Evolutionary conservation across 176 grass and related monocot species (phyloP).

Genomic region (Tillandsia fasciculata): DNA sequence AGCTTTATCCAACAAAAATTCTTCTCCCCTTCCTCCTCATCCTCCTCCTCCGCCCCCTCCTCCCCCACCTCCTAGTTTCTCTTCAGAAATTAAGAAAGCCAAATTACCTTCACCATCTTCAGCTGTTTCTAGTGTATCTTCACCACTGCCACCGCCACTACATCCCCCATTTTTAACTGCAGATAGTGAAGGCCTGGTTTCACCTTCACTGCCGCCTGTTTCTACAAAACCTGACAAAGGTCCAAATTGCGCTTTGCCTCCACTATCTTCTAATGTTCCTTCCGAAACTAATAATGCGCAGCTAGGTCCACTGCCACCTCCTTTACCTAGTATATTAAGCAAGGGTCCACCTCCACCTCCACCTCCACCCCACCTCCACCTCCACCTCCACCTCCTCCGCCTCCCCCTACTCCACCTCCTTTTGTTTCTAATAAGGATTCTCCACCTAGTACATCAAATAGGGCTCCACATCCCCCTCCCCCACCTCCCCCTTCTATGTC

Average conservation of each 20-base stretch:
- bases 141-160: not conserved
- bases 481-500: conserved; percentile 21
- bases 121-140: not conserved
- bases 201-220: conserved; percentile 9
- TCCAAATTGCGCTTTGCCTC: not conserved
- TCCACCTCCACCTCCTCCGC: conserved; percentile 24
- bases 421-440: not conserved
- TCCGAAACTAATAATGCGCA: not conserved
- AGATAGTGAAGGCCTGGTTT: not conserved
- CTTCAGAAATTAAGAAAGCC: not conserved
- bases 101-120: not conserved
- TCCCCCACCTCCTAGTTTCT: conserved; percentile 9
- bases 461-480: not conserved
- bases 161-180: not conserved
- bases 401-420: conserved; percentile 8
- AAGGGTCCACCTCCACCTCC: conserved; percentile 1
- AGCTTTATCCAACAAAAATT: not conserved
- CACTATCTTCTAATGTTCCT: not conserved
- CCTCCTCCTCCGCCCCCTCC: conserved; percentile 19
- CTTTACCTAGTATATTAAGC: not conserved
- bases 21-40: conserved; percentile 2
- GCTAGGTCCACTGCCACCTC: not conserved
- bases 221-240: conserved; percentile 15
- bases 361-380: conserved; percentile 7
- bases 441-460: not conserved